These are phyloP conservation scores for Groenewaldozyma auringiensis DNA, from an alignment of 1,139 yeast species.

Conservation along the genomic window DNA sequence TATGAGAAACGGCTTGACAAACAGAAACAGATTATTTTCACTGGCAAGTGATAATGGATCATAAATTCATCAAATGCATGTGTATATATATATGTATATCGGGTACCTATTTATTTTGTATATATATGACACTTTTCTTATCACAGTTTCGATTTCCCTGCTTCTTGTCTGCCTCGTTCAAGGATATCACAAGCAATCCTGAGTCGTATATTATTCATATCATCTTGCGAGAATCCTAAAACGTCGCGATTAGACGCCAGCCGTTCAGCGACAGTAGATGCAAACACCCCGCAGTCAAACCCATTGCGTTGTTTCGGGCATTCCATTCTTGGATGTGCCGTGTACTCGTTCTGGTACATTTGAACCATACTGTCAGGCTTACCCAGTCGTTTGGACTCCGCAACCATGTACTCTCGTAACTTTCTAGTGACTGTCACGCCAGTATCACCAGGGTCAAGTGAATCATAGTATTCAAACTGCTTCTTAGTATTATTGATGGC, in stretches of 20 bases:
- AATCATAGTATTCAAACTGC: slow-evolving; percentile 68
- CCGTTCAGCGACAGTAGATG: slow-evolving; percentile 69
- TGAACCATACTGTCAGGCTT: slow-evolving; percentile 33
- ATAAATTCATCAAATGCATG: background rate
- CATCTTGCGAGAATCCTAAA: slow-evolving; percentile 54
- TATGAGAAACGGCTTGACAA: slow-evolving; percentile 33
- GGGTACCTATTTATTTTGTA: background rate
- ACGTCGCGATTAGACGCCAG: slow-evolving; percentile 40
- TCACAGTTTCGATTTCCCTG: slow-evolving; percentile 2
- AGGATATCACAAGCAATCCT: slow-evolving; percentile 54
- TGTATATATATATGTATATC: background rate
- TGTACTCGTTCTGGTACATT: slow-evolving; percentile 21
- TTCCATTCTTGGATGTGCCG: slow-evolving; percentile 31
- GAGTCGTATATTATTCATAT: slow-evolving; percentile 61
- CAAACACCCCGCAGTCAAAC: slow-evolving; percentile 90
- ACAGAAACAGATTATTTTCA: slow-evolving; percentile 18
- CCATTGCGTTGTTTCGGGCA: slow-evolving; percentile 90
- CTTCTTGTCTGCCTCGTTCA: slow-evolving; percentile 1
- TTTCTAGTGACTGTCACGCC: slow-evolving; percentile 43
- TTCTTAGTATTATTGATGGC: slow-evolving; percentile 56
- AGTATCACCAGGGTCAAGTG: slow-evolving; percentile 48
- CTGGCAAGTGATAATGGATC: background rate
- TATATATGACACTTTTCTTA: background rate
- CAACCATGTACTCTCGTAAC: slow-evolving; percentile 41
- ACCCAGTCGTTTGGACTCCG: slow-evolving; percentile 25